Conservation (phyloP, 2,329 filamentous ascomycete genomes). For the Penicillium freii region DNA sequence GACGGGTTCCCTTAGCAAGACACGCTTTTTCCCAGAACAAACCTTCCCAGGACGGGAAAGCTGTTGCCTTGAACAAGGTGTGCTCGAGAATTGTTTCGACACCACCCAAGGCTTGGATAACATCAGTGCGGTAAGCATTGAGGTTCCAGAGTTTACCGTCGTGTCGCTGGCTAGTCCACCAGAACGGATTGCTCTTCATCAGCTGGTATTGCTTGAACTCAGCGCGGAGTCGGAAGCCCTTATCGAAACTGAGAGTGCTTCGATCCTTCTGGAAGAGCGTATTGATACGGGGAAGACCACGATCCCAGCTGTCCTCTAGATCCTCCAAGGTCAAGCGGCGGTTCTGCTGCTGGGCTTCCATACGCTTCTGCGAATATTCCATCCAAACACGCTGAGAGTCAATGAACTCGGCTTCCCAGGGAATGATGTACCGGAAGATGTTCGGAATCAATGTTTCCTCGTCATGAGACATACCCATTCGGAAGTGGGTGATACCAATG, state of each 20-base stretch:
- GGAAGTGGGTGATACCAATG: conserved; percentile 93
- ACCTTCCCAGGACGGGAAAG: conserved; percentile 95
- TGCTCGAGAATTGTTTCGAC: conserved; percentile 98
- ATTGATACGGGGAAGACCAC: conserved; percentile 95
- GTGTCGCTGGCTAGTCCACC: conserved; percentile 97
- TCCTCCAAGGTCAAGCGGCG: conserved; percentile 91
- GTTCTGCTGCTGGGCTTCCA: conserved; percentile 97
- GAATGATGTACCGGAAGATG: conserved; percentile 98
- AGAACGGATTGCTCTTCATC: conserved; percentile 99
- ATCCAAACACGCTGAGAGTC: conserved; percentile 99
- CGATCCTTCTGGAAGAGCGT: conserved; percentile 98
- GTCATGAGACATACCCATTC: conserved; percentile 96
- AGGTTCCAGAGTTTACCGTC: conserved; percentile 98
- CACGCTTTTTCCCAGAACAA: conserved; percentile 79
- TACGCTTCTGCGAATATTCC: conserved; percentile 95
- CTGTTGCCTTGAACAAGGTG: conserved; percentile 93
- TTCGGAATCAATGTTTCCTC: conserved; percentile 98
- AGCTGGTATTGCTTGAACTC: conserved; percentile 99
- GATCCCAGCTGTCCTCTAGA: conserved; percentile 97
- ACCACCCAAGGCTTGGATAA: conserved; percentile 92
- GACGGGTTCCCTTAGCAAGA: conserved; percentile 42
- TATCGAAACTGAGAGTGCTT: conserved; percentile 95
- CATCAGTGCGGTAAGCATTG: conserved; percentile 92
- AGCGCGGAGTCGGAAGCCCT: conserved; percentile 90
- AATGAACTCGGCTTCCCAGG: conserved; percentile 98